phyloP scores from a whole-genome alignment of 225 moss, liverwort and hornwort genomes.

The Climacium dendroides region DNA sequence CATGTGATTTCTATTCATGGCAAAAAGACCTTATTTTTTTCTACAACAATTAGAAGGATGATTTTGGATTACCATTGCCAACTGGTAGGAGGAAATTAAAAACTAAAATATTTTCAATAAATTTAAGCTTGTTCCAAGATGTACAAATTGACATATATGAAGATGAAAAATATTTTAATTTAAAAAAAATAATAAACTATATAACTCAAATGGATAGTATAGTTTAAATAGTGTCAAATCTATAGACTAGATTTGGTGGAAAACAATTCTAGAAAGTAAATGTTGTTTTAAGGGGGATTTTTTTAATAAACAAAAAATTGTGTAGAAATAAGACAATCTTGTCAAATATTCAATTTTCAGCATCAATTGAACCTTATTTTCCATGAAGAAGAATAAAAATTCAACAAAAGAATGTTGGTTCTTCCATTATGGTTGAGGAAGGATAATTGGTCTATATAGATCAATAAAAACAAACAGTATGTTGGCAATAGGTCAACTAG shows the following conservation, averaged over 20 bases:
- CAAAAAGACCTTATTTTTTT: background rate
- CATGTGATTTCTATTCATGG: background rate
- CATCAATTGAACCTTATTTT: too few relatives aligned
- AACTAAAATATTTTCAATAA: background rate
- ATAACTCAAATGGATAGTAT: too few relatives aligned
- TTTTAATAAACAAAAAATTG: too few relatives aligned
- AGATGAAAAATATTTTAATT: background rate
- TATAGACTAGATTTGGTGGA: background rate
- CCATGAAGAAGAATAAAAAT: too few relatives aligned
- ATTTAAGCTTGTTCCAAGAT: background rate
- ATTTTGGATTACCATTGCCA: background rate
- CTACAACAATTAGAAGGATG: too few relatives aligned
- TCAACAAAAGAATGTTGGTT: too few relatives aligned
- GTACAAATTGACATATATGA: too few relatives aligned
- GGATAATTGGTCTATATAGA: background rate
- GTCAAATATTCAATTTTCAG: background rate
- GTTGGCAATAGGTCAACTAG: background rate
- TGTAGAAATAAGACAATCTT: background rate
- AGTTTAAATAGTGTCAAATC: too few relatives aligned
- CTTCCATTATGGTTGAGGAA: too few relatives aligned
- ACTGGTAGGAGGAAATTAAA: background rate
- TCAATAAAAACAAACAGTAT: background rate
- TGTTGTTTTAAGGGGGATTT: background rate
- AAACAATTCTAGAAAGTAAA: background rate
- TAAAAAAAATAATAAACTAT: too few relatives aligned